phyloP scores from a whole-genome alignment of 75 land plant genomes.

The Pinus tabuliformis region DNA sequence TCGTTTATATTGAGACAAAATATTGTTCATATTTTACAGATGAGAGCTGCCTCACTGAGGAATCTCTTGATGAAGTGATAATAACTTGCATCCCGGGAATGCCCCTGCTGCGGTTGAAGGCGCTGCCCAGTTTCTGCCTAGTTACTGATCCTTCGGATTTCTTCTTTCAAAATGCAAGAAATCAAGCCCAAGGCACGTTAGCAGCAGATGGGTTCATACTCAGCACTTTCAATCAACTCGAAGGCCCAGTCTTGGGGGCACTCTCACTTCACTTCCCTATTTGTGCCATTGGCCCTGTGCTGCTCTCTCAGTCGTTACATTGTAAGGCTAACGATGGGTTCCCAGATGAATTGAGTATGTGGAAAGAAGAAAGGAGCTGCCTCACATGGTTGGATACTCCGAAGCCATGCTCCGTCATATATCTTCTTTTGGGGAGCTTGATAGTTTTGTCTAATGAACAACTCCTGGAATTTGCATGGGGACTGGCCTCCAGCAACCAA shows the following conservation, averaged over 20 bases:
- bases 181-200: background rate
- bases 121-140: constrained; percentile 40
- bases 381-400: constrained; percentile 35
- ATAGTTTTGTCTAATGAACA: constrained; percentile 13
- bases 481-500: background rate
- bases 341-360: background rate
- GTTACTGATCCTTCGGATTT: background rate
- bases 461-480: constrained; percentile 33
- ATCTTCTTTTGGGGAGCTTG: constrained; percentile 32
- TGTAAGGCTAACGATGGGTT: background rate
- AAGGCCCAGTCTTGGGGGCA: constrained; percentile 9
- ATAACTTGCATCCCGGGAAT: constrained; percentile 41
- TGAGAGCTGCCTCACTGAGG: constrained; percentile 10
- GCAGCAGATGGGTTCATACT: constrained; percentile 5
- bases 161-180: background rate
- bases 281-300: constrained; percentile 13
- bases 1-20: too few species aligned
- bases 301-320: background rate
- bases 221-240: constrained; percentile 13
- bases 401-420: constrained; percentile 28
- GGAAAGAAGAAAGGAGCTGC: constrained; percentile 9
- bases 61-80: constrained; percentile 15
- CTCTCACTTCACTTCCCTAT: background rate
- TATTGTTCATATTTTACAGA: constrained; percentile 10
- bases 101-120: constrained; percentile 26